Percentiles rank a stretch among this genome's conserved stretches.
Evolutionary conservation across 2,329 filamentous ascomycete genomes (phyloP).

Genomic region (Monosporascus sp.): DNA sequence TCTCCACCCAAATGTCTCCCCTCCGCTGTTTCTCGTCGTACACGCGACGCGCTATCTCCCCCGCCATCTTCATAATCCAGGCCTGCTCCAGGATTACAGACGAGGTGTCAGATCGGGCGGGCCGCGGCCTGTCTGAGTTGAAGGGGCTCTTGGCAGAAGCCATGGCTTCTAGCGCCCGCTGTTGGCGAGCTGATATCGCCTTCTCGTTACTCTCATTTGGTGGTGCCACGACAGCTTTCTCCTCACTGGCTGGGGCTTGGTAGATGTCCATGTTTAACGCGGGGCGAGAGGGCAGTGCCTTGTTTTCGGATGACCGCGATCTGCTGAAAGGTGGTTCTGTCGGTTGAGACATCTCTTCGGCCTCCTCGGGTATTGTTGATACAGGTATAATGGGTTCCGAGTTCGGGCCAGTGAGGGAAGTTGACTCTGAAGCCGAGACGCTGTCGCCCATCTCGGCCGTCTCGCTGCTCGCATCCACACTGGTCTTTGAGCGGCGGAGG

Average conservation of each 20-base stretch:
- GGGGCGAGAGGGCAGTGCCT: slow-evolving; percentile 24
- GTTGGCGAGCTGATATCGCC: slow-evolving; percentile 12
- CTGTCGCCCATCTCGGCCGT: slow-evolving; percentile 45
- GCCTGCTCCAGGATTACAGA: slow-evolving; percentile 69
- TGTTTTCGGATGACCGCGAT: slow-evolving; percentile 36
- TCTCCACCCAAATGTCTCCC: slow-evolving; percentile 47
- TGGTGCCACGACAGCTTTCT: slow-evolving; percentile 7
- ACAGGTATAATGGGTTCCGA: slow-evolving; percentile 56
- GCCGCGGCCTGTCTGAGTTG: slow-evolving; percentile 25
- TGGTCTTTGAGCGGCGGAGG: slow-evolving; percentile 58
- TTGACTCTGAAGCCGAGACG: slow-evolving; percentile 50
- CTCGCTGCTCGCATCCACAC: slow-evolving; percentile 45
- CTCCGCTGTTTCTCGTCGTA: slow-evolving; percentile 74
- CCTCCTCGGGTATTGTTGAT: slow-evolving; percentile 52
- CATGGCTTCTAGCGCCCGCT: slow-evolving; percentile 18
- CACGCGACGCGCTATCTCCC: slow-evolving; percentile 81
- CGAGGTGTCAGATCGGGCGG: slow-evolving; percentile 42
- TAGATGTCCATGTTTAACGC: slow-evolving; percentile 31
- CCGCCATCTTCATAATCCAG: slow-evolving; percentile 90
- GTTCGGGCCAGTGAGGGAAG: slow-evolving; percentile 52
- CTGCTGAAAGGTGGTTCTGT: slow-evolving; percentile 28
- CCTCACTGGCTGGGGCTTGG: slow-evolving; percentile 17
- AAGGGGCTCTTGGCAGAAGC: slow-evolving; percentile 25
- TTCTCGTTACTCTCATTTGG: slow-evolving; percentile 8
- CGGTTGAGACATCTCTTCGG: slow-evolving; percentile 40